These are phyloP conservation scores for Thielaviopsis euricoi DNA, from an alignment of 2,329 filamentous ascomycete species.

Conservation along the genomic window DNA sequence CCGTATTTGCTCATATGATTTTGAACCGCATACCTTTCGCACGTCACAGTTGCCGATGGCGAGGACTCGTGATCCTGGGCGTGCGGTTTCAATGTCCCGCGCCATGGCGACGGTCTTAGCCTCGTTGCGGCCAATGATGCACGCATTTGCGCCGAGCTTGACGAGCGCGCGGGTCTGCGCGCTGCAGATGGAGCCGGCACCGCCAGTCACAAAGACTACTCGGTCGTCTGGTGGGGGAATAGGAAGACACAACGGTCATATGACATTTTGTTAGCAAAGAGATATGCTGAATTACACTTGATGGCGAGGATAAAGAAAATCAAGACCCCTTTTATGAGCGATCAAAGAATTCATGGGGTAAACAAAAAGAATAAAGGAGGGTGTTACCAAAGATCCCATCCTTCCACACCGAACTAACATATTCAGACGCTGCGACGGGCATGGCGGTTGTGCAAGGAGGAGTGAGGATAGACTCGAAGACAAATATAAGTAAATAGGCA, in stretches of 20 bases:
- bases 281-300: no score
- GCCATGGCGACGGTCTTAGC: conserved; percentile 75
- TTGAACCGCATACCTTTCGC: conserved; percentile 37
- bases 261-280: not conserved
- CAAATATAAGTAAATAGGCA: no score
- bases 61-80: conserved; percentile 66
- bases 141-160: conserved; percentile 79
- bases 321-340: no score
- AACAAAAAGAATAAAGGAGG: conserved; percentile 15
- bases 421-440: conserved; percentile 55
- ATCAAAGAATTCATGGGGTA: no score
- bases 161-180: conserved; percentile 87
- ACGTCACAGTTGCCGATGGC: conserved; percentile 73
- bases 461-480: no score
- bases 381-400: conserved; percentile 66
- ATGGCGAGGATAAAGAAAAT: no score
- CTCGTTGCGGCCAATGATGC: conserved; percentile 78
- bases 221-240: conserved; percentile 45
- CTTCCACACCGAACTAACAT: conserved; percentile 69
- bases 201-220: conserved; percentile 89
- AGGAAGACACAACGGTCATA: conserved; percentile 9
- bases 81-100: conserved; percentile 62
- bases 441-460: conserved; percentile 24
- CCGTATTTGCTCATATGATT: no score
- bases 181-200: conserved; percentile 84